Conservation (phyloP, 2,329 filamentous ascomycete species). For the Ophiostoma himal-ulmi region DNA sequence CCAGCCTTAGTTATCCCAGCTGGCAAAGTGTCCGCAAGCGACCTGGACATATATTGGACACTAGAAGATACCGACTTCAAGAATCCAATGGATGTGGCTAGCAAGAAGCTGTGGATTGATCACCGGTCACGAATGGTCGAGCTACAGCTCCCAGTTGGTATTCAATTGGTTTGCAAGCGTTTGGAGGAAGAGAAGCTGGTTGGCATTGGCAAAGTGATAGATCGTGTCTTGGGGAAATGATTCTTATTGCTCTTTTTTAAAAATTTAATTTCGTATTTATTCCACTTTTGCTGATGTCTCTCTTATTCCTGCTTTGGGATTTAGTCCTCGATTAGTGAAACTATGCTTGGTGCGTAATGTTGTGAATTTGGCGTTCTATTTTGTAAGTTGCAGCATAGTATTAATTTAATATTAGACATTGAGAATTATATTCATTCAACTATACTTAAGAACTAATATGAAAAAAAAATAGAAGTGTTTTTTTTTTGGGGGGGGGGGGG, state of each 20-base stretch:
- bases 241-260: not conserved
- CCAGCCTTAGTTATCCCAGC: slow-evolving; percentile 52
- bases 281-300: too few relatives aligned
- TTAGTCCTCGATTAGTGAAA: too few relatives aligned
- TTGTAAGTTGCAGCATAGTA: too few relatives aligned
- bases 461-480: too few relatives aligned
- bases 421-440: too few relatives aligned
- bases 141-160: slow-evolving; percentile 42
- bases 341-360: too few relatives aligned
- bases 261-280: not conserved
- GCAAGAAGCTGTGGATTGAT: slow-evolving; percentile 43
- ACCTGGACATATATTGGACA: slow-evolving; percentile 32
- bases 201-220: slow-evolving; percentile 37
- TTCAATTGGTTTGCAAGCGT: slow-evolving; percentile 48
- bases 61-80: slow-evolving; percentile 46
- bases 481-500: too few relatives aligned
- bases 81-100: slow-evolving; percentile 30
- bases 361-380: too few relatives aligned
- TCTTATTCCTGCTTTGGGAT: too few relatives aligned
- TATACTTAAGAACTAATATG: too few relatives aligned
- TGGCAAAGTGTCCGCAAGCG: slow-evolving; percentile 35
- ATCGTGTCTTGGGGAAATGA: slow-evolving; percentile 21
- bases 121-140: slow-evolving; percentile 35
- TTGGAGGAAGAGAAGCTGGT: slow-evolving; percentile 52
- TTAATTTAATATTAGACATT: too few relatives aligned